A percentile compares a stretch with the other conserved stretches of the same genome.
Evolutionary conservation across 1,284 basidiomycete genomes (phyloP).

Genomic region (Naganishia liquefaciens): DNA sequence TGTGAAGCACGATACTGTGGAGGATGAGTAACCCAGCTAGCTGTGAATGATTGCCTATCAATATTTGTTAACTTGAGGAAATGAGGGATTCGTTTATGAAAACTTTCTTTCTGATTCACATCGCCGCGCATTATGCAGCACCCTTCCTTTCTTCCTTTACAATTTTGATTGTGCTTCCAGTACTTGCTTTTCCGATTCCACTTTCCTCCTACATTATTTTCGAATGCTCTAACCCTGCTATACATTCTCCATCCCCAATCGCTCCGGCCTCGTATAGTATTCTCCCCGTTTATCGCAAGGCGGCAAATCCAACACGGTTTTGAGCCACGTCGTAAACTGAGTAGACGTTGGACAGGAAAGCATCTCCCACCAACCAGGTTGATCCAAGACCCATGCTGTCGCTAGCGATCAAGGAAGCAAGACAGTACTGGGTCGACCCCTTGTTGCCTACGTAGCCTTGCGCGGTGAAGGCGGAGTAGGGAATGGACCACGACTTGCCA

Average conservation of each 20-base stretch:
- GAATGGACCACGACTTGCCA: slow-evolving; percentile 25
- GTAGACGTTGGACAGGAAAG: slow-evolving; percentile 32
- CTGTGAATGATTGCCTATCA: too few relatives aligned
- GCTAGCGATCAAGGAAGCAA: slow-evolving; percentile 29
- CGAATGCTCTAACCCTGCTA: too few relatives aligned
- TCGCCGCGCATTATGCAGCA: too few relatives aligned
- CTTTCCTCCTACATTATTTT: too few relatives aligned
- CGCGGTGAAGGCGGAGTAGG: slow-evolving; percentile 19
- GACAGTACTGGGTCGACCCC: slow-evolving; percentile 25
- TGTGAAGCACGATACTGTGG: too few relatives aligned
- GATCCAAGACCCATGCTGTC: slow-evolving; percentile 31
- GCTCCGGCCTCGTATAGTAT: neutral
- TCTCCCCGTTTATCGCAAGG: neutral
- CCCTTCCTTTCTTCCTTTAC: neutral
- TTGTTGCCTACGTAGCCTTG: slow-evolving; percentile 26
- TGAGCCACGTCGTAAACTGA: slow-evolving; percentile 28
- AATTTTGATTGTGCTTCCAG: too few relatives aligned
- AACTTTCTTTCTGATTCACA: too few relatives aligned
- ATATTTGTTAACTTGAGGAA: too few relatives aligned
- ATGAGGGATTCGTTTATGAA: too few relatives aligned
- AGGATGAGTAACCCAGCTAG: too few relatives aligned
- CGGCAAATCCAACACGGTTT: slow-evolving; percentile 31
- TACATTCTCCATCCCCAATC: neutral
- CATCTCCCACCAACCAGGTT: slow-evolving; percentile 33
- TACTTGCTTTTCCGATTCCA: too few relatives aligned